phyloP scores from a whole-genome alignment of 306 rosid species.

The Pachyrhizus erosus region DNA sequence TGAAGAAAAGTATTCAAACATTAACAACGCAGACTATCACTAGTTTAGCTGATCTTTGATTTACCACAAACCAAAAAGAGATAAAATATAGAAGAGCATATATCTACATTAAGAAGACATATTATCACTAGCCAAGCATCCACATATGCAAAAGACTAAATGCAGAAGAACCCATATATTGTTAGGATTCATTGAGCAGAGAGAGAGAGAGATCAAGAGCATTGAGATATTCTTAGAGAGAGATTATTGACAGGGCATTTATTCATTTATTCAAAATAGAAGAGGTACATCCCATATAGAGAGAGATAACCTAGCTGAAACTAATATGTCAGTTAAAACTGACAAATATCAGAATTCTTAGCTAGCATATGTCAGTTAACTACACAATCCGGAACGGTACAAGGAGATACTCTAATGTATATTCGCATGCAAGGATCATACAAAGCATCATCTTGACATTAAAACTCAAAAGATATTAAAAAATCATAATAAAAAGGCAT shows the following conservation, averaged over 20 bases:
- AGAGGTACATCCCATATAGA: not conserved
- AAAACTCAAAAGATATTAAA: constrained; percentile 16
- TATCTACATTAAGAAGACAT: constrained; percentile 6
- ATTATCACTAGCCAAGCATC: not conserved
- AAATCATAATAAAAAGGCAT: constrained; percentile 30
- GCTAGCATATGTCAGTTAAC: not conserved
- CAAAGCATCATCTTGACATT: constrained; percentile 24
- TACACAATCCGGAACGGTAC: not conserved
- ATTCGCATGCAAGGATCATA: constrained; percentile 20
- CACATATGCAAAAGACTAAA: constrained; percentile 16
- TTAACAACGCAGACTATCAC: not conserved
- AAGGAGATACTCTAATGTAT: not conserved
- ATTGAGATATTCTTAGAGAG: not conserved
- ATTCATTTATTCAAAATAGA: not conserved
- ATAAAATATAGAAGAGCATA: not conserved
- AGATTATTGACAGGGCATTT: not conserved
- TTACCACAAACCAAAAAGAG: constrained; percentile 16
- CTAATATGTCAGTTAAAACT: not conserved
- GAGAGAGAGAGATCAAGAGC: not conserved
- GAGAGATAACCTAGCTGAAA: not conserved
- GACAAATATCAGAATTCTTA: not conserved
- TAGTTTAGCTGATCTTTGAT: not conserved
- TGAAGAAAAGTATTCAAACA: constrained; percentile 32
- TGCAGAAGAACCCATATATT: constrained; percentile 3
- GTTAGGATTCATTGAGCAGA: not conserved